A percentile compares a stretch with the other conserved stretches of the same genome.
These are phyloP conservation scores for Neoscytalidium dimidiatum DNA, from an alignment of 2,329 filamentous ascomycete genomes.

Conservation along the genomic window DNA sequence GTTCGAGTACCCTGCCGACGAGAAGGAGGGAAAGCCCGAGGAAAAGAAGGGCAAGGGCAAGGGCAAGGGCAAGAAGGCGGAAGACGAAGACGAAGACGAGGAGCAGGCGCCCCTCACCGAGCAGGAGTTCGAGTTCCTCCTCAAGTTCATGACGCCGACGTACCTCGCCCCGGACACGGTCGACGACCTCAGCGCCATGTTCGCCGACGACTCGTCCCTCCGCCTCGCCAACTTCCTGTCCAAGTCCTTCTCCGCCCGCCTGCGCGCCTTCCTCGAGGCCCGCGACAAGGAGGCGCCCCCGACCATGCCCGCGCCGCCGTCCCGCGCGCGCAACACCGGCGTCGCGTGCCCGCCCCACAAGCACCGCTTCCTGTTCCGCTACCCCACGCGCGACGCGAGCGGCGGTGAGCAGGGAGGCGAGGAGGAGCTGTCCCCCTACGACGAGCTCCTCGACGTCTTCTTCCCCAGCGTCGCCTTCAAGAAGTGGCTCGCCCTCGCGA, in stretches of 20 bases:
- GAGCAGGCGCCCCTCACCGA: slow-evolving; percentile 65
- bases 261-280: slow-evolving; percentile 70
- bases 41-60: slow-evolving; percentile 54
- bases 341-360: slow-evolving; percentile 91
- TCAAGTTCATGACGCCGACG: slow-evolving; percentile 85
- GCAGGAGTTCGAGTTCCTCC: slow-evolving; percentile 81
- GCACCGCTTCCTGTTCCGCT: slow-evolving; percentile 85
- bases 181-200: slow-evolving; percentile 76
- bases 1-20: slow-evolving; percentile 42
- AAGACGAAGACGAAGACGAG: slow-evolving; percentile 49
- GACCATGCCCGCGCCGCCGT: slow-evolving; percentile 34
- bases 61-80: slow-evolving; percentile 17
- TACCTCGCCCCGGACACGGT: slow-evolving; percentile 92
- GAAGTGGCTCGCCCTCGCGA: slow-evolving; percentile 85
- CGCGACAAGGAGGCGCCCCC: slow-evolving; percentile 54
- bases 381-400: slow-evolving; percentile 48
- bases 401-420: slow-evolving; percentile 31
- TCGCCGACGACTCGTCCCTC: slow-evolving; percentile 80
- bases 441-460: slow-evolving; percentile 78
- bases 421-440: slow-evolving; percentile 50
- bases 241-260: slow-evolving; percentile 70
- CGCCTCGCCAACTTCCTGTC: slow-evolving; percentile 78
- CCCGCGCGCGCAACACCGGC: slow-evolving; percentile 43
- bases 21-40: slow-evolving; percentile 27
- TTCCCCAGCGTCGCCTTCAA: slow-evolving; percentile 84